Base-by-base conservation (phyloP, 148 eudicot genomes). In the Cornus suecica region DNA sequence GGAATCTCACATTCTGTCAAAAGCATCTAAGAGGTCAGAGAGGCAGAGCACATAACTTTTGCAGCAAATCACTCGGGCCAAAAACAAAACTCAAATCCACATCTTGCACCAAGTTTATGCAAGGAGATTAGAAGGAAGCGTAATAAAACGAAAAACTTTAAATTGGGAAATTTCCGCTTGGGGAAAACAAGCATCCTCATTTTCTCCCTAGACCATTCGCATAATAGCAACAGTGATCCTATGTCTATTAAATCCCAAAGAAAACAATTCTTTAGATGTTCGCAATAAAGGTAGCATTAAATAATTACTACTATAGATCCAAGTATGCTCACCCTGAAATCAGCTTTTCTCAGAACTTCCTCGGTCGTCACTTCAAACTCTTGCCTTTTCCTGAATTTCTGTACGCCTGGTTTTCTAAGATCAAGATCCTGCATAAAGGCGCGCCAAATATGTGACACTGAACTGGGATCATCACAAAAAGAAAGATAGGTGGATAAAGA, bases 321-420 rank as follows among this genome's bases (percentile, higher is more conserved):
- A 75, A 48, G 26, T 26, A 62, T 69, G 84, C 89, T 79, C 64
- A 92, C 97, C 94, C 97, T 90, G 83, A 95, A 95, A 88, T 95
- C 97, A 66, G 99, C 99, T 84, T 87, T 84, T 65, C 61, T 80
- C 65, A 95, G 78, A 76, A 85, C 99, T 82, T 95, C 99, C 83
- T 83, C 86, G 26, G 97, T 82, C 34, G 97, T 91, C 31, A 86
- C 89, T 83, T 89, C 86, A 79, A 95, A 95, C 67, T 95, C 97
- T 7, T 4, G 0, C 79, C 86, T 84, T 82, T 70, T 88, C 42
- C 0, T 16, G 70, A 91, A 86, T 74, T 83, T 91, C 65, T 86
- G 89, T 13, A 87, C 85, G 27, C 86, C 91, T 64, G 92, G 96
- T 76, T 82, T 95, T 79, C 76, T 88, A 24, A 95, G 84, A 83